Conservation (phyloP, 352 stramenopile genomes). For the Thraustochytrium sp. region DNA sequence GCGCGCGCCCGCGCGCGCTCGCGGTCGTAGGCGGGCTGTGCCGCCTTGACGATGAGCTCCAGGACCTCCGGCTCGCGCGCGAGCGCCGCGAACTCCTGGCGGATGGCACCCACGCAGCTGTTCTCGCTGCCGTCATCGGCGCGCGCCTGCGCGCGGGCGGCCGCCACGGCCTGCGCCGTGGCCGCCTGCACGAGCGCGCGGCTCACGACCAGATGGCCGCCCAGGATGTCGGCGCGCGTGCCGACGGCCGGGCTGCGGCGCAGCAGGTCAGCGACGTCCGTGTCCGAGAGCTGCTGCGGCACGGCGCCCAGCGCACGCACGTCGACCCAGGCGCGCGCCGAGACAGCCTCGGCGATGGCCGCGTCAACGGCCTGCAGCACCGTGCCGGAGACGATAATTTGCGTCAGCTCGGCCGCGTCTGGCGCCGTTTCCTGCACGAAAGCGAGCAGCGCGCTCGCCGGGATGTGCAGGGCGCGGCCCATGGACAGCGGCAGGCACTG, state of each 20-base stretch:
- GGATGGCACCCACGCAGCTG: not conserved
- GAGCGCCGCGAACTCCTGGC: not conserved
- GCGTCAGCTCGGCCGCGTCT: not conserved
- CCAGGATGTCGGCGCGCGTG: not conserved
- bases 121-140: not conserved
- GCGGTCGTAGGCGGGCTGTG: not conserved
- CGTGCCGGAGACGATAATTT: not conserved
- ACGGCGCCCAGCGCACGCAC: not conserved
- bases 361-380: not conserved
- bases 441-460: not conserved
- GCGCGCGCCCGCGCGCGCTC: not conserved
- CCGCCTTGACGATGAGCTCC: not conserved
- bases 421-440: not conserved
- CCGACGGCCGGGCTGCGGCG: not conserved
- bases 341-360: not conserved
- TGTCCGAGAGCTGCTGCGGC: not conserved
- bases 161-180: not conserved
- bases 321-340: not conserved
- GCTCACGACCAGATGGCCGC: not conserved
- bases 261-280: not conserved
- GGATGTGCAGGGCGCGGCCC: not conserved
- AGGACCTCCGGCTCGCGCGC: not conserved
- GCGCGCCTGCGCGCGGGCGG: not conserved
- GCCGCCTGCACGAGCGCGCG: not conserved
- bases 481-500: not conserved